A percentile compares a stretch with the other conserved stretches of the same genome.
These are phyloP conservation scores for Tricholoma flavovirens DNA, from an alignment of 768 basidiomycete species.

Conservation along the genomic window DNA sequence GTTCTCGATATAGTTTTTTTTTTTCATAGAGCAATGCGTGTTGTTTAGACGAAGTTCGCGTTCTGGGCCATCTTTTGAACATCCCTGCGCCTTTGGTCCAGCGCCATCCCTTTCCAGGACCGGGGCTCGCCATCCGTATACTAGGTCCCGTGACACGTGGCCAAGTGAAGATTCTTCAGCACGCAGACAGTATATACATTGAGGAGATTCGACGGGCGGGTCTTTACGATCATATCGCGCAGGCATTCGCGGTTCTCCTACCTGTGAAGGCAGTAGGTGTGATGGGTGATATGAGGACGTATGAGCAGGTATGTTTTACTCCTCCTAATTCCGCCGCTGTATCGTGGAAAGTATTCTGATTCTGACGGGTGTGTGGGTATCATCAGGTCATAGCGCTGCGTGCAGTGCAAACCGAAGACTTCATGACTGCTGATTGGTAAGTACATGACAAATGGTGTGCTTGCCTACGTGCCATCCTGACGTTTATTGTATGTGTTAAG, in stretches of 20 bases:
- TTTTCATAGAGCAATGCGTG: neutral
- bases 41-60: constrained; percentile 85
- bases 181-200: constrained; percentile 93
- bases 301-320: constrained; percentile 68
- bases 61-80: constrained; percentile 80
- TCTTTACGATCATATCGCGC: constrained; percentile 88
- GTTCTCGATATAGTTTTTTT: neutral
- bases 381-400: constrained; percentile 87
- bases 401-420: constrained; percentile 97
- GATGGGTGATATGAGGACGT: constrained; percentile 94
- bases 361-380: constrained; percentile 5
- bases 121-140: constrained; percentile 96
- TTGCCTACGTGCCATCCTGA: constrained; percentile 4
- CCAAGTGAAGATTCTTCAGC: constrained; percentile 87
- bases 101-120: constrained; percentile 98
- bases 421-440: constrained; percentile 99
- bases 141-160: constrained; percentile 91
- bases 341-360: constrained; percentile 3
- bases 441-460: constrained; percentile 16
- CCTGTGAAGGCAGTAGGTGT: constrained; percentile 98
- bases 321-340: neutral
- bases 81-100: constrained; percentile 93
- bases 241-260: constrained; percentile 93
- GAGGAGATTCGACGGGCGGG: constrained; percentile 94
- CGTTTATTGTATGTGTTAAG: constrained; percentile 39